phyloP scores from a whole-genome alignment of 1,284 basidiomycete species.

The Leccinum fallax region DNA sequence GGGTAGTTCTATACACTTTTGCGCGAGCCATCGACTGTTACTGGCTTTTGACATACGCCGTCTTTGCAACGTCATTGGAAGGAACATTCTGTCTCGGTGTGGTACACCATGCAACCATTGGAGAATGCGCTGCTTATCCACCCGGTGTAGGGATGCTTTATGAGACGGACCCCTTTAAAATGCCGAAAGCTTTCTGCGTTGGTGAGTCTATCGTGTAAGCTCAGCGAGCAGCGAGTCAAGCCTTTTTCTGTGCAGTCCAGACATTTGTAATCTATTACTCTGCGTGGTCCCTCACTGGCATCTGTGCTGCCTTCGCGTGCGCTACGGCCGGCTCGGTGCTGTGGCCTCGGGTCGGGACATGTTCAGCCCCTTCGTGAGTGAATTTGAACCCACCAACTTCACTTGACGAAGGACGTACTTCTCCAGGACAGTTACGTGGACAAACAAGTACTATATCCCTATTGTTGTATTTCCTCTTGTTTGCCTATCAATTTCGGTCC shows the following conservation, averaged over 20 bases:
- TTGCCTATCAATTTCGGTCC: constrained; percentile 46
- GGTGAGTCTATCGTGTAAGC: constrained; percentile 38
- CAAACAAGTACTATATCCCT: constrained; percentile 43
- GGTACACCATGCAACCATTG: not conserved
- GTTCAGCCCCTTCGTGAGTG: constrained; percentile 36
- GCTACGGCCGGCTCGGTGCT: constrained; percentile 49
- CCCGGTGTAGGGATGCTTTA: constrained; percentile 57
- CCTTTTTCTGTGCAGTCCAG: constrained; percentile 15
- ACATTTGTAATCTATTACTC: constrained; percentile 39
- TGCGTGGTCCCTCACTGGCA: constrained; percentile 51
- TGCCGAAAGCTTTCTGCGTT: constrained; percentile 60
- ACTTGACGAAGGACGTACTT: not conserved
- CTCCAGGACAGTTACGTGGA: constrained; percentile 46
- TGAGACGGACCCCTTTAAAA: constrained; percentile 58
- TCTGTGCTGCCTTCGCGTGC: constrained; percentile 52
- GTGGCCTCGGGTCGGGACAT: constrained; percentile 46
- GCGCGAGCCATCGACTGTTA: constrained; percentile 23
- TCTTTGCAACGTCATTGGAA: constrained; percentile 29
- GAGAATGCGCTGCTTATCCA: constrained; percentile 8
- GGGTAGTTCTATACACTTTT: constrained; percentile 26
- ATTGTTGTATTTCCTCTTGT: constrained; percentile 50
- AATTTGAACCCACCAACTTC: not conserved
- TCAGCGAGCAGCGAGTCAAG: not conserved
- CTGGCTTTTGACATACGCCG: constrained; percentile 27
- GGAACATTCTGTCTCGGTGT: constrained; percentile 33